Base-by-base conservation (phyloP, 805 yeast genomes). In the Metahyphopichia silvanorum region DNA sequence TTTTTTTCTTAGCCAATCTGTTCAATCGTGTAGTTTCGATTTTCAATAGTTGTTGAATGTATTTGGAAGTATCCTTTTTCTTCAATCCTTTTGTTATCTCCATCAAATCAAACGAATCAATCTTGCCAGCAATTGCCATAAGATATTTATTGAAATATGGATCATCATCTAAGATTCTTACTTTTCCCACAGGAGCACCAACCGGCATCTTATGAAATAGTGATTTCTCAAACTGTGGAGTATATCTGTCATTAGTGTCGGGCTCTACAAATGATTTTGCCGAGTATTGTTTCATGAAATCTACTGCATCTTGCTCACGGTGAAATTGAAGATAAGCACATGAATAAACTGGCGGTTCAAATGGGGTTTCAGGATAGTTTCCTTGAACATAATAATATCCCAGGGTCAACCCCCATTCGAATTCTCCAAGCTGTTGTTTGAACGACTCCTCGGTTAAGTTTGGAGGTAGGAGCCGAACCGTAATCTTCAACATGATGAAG, bases 381-480 rank as follows among this genome's bases (percentile, higher is more conserved):
- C 79, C 79, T 32, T 49, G 37, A 2, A 66, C 63, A 47, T 66
- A 74, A 43, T 71, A 69, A 19, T 39, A 41, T 2, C 48, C 45
- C 11, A 6, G 13, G 9, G 15, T 26, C 23, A 39, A 29, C 12
- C 44, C 33, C 8, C 29, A 40, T 4, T 51, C 42, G 15, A 43
- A 31, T 5, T 27, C 22, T 6, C 29, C 22, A 9, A 55, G 33
- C 10, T 40, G 44, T 11, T 38, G 40, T 26, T 48, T 50, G 27
- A 70, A 67, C 5, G 46, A 51, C 1, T 40, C 45, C 15, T 55
- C 50, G 1, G 38, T 28, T 12, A 69, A 42, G 13, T 44, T 39
- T 2, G 78, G 74, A 2, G 79, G 79, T 9, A 74, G 47, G 6
- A 64, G 46, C 33, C 79, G 57, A 2, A 72, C 49, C 0, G 51